These are phyloP conservation scores for Neoarthrinium moseri DNA, from an alignment of 2,329 filamentous ascomycete species.

Conservation along the genomic window DNA sequence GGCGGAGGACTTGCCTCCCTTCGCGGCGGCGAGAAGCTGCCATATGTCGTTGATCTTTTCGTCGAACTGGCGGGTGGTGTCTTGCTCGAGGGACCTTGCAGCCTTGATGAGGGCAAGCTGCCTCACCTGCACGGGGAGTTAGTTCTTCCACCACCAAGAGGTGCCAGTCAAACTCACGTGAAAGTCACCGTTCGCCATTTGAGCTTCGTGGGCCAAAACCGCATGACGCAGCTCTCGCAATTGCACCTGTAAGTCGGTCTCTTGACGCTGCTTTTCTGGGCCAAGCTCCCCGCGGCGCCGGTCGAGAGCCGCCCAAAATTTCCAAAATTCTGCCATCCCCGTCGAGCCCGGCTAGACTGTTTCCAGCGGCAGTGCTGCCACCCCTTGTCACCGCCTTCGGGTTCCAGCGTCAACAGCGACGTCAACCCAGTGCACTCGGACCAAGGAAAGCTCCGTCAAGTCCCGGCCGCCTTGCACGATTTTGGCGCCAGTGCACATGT, in stretches of 20 bases:
- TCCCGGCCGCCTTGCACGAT: no score
- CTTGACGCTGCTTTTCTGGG: no score
- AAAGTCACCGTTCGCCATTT: conserved; percentile 11
- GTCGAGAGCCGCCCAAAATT: conserved; percentile 11
- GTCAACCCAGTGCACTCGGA: background rate
- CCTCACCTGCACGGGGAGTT: conserved; percentile 18
- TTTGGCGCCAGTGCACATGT: background rate
- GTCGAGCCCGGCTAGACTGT: conserved; percentile 14
- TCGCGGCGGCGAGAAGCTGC: conserved; percentile 43
- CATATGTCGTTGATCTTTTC: conserved; percentile 50
- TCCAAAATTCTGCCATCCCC: conserved; percentile 17
- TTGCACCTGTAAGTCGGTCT: no score
- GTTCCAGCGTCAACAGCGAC: conserved; percentile 11
- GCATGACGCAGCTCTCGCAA: no score
- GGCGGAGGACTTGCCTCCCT: conserved; percentile 44
- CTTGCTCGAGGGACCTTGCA: conserved; percentile 55
- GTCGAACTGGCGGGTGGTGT: conserved; percentile 38
- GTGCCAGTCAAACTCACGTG: conserved; percentile 3
- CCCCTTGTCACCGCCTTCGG: conserved; percentile 18
- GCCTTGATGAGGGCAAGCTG: conserved; percentile 46
- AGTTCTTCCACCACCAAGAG: background rate
- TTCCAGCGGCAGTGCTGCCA: no score
- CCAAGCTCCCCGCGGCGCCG: conserved; percentile 21
- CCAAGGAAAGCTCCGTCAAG: background rate
- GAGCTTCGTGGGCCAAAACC: conserved; percentile 16